Evolutionary conservation across 805 yeast genomes (phyloP).

Genomic region (Candida golubevii): DNA sequence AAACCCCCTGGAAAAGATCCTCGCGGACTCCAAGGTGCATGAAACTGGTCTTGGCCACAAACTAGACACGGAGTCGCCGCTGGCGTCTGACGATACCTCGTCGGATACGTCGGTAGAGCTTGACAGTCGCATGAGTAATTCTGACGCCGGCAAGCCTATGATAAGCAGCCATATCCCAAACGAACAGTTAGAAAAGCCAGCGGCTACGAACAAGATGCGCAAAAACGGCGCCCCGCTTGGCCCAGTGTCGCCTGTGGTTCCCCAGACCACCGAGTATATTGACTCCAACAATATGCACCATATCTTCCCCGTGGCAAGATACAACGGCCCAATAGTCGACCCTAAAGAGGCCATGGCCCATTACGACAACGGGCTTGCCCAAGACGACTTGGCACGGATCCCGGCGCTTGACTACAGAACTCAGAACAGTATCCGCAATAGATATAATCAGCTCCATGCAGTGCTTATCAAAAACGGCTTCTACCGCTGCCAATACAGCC

Average conservation of each 20-base stretch:
- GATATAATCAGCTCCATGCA: constrained; percentile 59
- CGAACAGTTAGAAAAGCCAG: constrained; percentile 5
- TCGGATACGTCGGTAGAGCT: constrained; percentile 12
- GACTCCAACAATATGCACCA: constrained; percentile 31
- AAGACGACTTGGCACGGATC: constrained; percentile 48
- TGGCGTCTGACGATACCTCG: constrained; percentile 10
- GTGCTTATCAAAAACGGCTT: constrained; percentile 52
- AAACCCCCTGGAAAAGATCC: not conserved
- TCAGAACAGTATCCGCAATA: constrained; percentile 51
- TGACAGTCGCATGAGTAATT: too few species aligned
- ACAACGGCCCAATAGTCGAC: constrained; percentile 38
- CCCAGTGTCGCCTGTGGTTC: constrained; percentile 46
- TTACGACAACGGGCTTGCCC: constrained; percentile 54
- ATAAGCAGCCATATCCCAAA: too few species aligned
- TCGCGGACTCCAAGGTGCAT: not conserved
- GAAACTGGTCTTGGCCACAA: constrained; percentile 1
- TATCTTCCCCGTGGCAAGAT: constrained; percentile 29
- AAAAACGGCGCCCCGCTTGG: constrained; percentile 39
- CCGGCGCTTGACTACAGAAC: constrained; percentile 69
- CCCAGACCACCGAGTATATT: constrained; percentile 41
- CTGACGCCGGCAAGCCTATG: too few species aligned
- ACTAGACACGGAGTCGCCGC: constrained; percentile 9
- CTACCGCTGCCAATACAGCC: constrained; percentile 71
- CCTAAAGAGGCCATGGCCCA: constrained; percentile 51
- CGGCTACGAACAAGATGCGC: not conserved